These are phyloP conservation scores for Rutstroemia sp. DNA, from an alignment of 2,329 filamentous ascomycete species.

Conservation along the genomic window DNA sequence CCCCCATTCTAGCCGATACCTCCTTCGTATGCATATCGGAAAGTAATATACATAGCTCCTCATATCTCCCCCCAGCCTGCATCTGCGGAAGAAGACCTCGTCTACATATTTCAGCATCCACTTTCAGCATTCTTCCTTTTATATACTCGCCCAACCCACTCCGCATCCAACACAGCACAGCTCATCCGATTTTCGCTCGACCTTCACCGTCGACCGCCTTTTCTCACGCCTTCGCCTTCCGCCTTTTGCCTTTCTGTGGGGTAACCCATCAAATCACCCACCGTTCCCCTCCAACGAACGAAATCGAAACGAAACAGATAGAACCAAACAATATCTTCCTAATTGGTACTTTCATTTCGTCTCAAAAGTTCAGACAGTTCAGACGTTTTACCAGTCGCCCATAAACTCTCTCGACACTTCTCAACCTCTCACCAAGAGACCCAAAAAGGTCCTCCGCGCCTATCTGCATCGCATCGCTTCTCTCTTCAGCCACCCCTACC, in stretches of 20 bases:
- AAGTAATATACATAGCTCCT: constrained; percentile 6
- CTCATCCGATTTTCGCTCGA: background rate
- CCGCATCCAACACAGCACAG: background rate
- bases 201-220: background rate
- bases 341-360: background rate
- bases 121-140: constrained; percentile 6
- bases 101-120: constrained; percentile 1
- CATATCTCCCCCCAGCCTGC: background rate
- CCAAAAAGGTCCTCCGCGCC: constrained; percentile 7
- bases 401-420: background rate
- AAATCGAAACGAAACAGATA: constrained; percentile 1
- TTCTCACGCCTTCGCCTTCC: background rate
- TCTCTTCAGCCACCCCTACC: constrained; percentile 4
- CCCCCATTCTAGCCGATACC: background rate
- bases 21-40: background rate
- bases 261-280: background rate
- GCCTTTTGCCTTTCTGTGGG: too few relatives aligned
- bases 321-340: background rate
- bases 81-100: background rate
- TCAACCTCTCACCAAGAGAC: background rate
- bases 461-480: constrained; percentile 6
- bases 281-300: background rate
- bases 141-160: background rate
- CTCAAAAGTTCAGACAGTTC: background rate
- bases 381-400: constrained; percentile 6